A percentile compares a stretch with the other conserved stretches of the same genome.
phyloP scores from a whole-genome alignment of 2,329 filamentous ascomycete genomes.

The Diaporthe humulicola region DNA sequence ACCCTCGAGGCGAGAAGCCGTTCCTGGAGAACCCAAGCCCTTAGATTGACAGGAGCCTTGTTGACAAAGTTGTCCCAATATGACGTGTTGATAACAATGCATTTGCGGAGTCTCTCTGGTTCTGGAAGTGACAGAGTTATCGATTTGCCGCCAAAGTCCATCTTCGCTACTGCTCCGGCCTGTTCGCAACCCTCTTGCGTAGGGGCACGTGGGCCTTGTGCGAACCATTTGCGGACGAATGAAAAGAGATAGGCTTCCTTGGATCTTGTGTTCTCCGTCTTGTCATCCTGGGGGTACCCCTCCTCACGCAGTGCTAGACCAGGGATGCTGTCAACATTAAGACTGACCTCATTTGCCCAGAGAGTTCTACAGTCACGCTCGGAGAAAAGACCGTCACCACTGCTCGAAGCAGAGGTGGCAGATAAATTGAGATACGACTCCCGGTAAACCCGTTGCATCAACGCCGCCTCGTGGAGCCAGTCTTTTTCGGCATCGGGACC shows the following conservation, averaged over 20 bases:
- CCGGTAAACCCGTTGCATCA: constrained; percentile 42
- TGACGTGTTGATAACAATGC: neutral
- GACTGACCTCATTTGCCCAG: neutral
- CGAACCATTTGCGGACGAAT: neutral
- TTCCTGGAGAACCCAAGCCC: constrained; percentile 45
- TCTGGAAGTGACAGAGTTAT: neutral
- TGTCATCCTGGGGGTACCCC: neutral
- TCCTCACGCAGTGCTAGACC: neutral
- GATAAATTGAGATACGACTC: constrained; percentile 43
- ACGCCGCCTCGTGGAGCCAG: constrained; percentile 40
- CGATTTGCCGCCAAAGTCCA: neutral
- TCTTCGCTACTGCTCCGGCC: neutral
- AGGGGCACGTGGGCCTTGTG: too few species aligned
- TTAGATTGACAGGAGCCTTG: constrained; percentile 30
- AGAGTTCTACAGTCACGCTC: neutral
- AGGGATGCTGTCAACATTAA: neutral
- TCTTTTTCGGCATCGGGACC: constrained; percentile 11
- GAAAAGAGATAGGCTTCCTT: too few species aligned
- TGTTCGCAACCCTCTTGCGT: rapidly evolving
- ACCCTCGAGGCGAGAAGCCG: constrained; percentile 42
- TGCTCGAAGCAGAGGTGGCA: constrained; percentile 37
- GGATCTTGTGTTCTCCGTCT: neutral
- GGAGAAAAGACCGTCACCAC: constrained; percentile 26
- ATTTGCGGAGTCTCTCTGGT: neutral
- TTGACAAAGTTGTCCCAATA: neutral